A percentile compares a stretch with the other conserved stretches of the same genome.
phyloP scores from a whole-genome alignment of 2,329 filamentous ascomycete genomes.

The Fusarium caatingaense region DNA sequence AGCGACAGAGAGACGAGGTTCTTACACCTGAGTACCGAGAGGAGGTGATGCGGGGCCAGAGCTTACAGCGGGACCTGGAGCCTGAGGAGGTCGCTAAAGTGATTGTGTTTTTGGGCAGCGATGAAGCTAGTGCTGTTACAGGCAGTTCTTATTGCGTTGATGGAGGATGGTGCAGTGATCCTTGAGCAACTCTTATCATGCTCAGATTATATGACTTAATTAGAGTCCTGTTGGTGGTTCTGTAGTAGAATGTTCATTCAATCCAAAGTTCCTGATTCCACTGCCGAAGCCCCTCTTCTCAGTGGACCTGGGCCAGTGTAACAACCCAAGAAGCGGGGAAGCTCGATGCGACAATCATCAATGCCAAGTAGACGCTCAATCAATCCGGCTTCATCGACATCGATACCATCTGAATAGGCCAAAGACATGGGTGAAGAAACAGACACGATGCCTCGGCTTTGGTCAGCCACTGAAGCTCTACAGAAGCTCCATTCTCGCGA shows the following conservation, averaged over 20 bases:
- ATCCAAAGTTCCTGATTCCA: neutral
- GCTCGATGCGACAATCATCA: neutral
- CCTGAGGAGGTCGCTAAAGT: slow-evolving; percentile 60
- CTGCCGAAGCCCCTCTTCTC: slow-evolving; percentile 4
- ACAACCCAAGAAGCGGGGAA: slow-evolving; percentile 14
- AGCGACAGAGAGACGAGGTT: slow-evolving; percentile 57
- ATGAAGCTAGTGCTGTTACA: slow-evolving; percentile 60
- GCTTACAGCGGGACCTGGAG: slow-evolving; percentile 54
- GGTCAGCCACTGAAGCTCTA: slow-evolving; percentile 57
- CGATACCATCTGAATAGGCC: neutral
- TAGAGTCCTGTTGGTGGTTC: neutral
- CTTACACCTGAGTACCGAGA: slow-evolving; percentile 56
- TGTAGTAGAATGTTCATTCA: neutral
- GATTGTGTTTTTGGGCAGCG: slow-evolving; percentile 58
- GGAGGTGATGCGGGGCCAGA: slow-evolving; percentile 55
- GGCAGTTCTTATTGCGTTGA: slow-evolving; percentile 53
- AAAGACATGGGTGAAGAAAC: accelerated
- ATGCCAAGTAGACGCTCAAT: neutral
- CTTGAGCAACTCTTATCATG: slow-evolving; percentile 3
- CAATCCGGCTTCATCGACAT: neutral
- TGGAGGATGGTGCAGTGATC: slow-evolving; percentile 49
- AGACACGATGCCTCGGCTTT: slow-evolving; percentile 10
- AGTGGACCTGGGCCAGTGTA: slow-evolving; percentile 1
- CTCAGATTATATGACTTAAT: too few species aligned
- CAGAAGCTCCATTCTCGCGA: slow-evolving; percentile 53